Conservation (phyloP, 768 basidiomycete genomes). For the Lactifluus piperatus region DNA sequence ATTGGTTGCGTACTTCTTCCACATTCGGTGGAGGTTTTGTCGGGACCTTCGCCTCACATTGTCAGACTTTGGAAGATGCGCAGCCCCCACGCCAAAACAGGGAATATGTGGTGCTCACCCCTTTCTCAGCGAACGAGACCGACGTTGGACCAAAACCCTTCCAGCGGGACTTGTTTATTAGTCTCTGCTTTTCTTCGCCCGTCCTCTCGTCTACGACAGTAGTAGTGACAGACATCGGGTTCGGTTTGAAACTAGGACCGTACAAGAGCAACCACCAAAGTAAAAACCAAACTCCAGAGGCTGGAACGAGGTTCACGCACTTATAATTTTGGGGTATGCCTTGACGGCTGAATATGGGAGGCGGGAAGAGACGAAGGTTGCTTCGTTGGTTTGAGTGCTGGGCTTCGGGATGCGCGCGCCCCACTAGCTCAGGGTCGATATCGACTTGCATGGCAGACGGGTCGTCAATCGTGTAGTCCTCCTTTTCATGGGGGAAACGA, state of each 20-base stretch:
- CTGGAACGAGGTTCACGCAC: conserved; percentile 32
- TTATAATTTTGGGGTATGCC: conserved; percentile 73
- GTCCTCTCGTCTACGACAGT: conserved; percentile 64
- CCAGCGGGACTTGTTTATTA: conserved; percentile 86
- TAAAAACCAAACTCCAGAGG: not conserved
- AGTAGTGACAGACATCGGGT: conserved; percentile 61
- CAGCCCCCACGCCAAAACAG: not conserved
- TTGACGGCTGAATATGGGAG: conserved; percentile 83
- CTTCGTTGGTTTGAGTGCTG: conserved; percentile 31
- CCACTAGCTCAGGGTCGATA: conserved; percentile 42
- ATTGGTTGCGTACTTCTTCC: conserved; percentile 46
- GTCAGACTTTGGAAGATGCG: conserved; percentile 28
- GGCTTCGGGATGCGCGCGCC: not conserved
- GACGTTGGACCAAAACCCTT: conserved; percentile 71
- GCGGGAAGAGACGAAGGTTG: conserved; percentile 72
- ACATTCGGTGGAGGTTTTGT: conserved; percentile 53
- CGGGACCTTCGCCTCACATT: conserved; percentile 29
- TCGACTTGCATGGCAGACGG: conserved; percentile 29
- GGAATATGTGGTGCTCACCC: conserved; percentile 29
- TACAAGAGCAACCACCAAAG: not conserved
- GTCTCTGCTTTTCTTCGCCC: conserved; percentile 69
- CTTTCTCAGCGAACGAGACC: conserved; percentile 55
- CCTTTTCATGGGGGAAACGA: conserved; percentile 54
- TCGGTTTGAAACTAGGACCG: conserved; percentile 59
- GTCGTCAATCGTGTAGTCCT: conserved; percentile 44